phyloP scores from a whole-genome alignment of 2,329 filamentous ascomycete species.

The Pseudophaeomoniella oleicola region DNA sequence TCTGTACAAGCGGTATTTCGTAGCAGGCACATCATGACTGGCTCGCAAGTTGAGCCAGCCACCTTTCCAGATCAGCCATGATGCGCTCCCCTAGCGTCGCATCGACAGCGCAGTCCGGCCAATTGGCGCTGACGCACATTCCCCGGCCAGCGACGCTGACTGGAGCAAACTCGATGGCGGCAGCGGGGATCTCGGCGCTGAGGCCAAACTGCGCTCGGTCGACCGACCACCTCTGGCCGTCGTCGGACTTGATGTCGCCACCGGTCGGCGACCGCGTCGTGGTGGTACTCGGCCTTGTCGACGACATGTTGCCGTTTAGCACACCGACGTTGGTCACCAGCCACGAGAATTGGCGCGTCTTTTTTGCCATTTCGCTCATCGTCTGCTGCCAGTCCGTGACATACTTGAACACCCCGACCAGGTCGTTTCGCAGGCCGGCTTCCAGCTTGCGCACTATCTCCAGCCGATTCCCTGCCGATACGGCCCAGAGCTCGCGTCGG shows the following conservation, averaged over 20 bases:
- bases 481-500: slow-evolving; percentile 17
- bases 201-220: slow-evolving; percentile 15
- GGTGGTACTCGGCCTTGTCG: slow-evolving; percentile 1
- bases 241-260: slow-evolving; percentile 1
- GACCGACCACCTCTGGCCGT: slow-evolving; percentile 13
- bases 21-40: background rate
- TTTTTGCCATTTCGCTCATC: slow-evolving; percentile 14
- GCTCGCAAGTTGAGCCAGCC: slow-evolving; percentile 2
- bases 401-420: slow-evolving; percentile 18
- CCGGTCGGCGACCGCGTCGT: background rate
- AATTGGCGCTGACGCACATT: slow-evolving; percentile 10
- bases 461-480: slow-evolving; percentile 13
- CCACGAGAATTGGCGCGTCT: slow-evolving; percentile 17
- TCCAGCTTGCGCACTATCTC: slow-evolving; percentile 15
- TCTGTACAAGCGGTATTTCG: no score
- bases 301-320: slow-evolving; percentile 14
- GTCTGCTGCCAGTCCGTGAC: slow-evolving; percentile 21
- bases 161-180: slow-evolving; percentile 13
- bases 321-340: slow-evolving; percentile 23
- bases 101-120: slow-evolving; percentile 11
- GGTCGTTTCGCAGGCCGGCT: slow-evolving; percentile 17
- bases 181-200: slow-evolving; percentile 16
- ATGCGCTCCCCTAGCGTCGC: slow-evolving; percentile 8
- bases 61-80: slow-evolving; percentile 11
- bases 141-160: slow-evolving; percentile 13